Evolutionary conservation across 208 protist genomes (phyloP), one percentile per base, ranked within the genome.

Genomic region (Crithidia sp.): DNA sequence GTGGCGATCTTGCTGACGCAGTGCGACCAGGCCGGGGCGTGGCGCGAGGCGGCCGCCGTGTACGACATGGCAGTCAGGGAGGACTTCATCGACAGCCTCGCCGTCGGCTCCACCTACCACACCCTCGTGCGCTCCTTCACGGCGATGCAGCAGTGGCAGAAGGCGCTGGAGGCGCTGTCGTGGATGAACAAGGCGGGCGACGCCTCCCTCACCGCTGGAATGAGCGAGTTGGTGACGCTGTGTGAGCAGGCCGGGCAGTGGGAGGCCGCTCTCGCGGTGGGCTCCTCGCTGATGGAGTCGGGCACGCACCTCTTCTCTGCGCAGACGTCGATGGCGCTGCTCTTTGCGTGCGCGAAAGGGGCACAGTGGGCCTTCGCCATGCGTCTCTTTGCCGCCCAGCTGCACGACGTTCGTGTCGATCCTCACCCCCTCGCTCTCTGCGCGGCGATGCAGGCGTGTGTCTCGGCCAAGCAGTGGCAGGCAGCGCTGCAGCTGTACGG

Each of bases 181-280:
- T 96, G 91, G 89, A 96, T 96, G 91, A 69, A 65, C 13, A 90
- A 91, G 68, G 87, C 85, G 10, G 77, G 80, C 63, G 88, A 96
- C 50, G 88, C 91, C n/a, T 92, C 91, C 7, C 71, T 82, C 45
- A 70, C 78, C 37, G 84, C 88, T 14, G 91, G 91, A 47, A 86
- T 86, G 76, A 76, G 71, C n/a, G 87, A 92, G 76, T 52, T 96
- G 53, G 67, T 96, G 61, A 87, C 91, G 67, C 72, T 93, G 53
- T 94, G 91, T 76, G 86, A 93, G 77, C 80, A 93, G 74, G 74
- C 91, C 16, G 91, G 91, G 28, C 86, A 96, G 71, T 96, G 91
- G 89, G 85, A 93, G 74, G 85, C 79, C 17, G 88, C 91, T 7
- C 67, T 93, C 41, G 56, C 77, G 43, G 82, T 94, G 49, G 89